These are phyloP conservation scores for Triticum urartu DNA, from an alignment of 176 grass and related monocot species.

Conservation along the genomic window DNA sequence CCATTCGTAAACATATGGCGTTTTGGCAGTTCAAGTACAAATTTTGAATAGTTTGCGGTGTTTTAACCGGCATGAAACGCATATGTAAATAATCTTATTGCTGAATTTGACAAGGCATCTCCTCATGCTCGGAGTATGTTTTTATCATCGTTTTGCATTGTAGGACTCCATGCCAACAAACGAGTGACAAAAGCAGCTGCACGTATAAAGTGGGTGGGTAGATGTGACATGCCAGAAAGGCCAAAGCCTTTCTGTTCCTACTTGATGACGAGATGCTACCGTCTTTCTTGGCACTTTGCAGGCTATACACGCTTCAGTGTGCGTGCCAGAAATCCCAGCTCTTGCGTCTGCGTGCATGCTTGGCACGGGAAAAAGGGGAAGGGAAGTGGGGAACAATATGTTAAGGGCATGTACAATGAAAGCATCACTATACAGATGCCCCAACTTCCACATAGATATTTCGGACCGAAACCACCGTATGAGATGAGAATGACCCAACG, in stretches of 20 bases:
- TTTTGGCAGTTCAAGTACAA: too few species aligned
- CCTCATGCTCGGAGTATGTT: neutral
- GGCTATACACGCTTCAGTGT: neutral
- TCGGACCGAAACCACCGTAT: too few species aligned
- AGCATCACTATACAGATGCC: too few species aligned
- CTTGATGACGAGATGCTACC: neutral
- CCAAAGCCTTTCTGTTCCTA: too few species aligned
- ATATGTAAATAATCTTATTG: neutral
- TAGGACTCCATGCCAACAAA: neutral
- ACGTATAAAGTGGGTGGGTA: neutral
- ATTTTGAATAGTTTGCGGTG: neutral
- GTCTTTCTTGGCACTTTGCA: neutral
- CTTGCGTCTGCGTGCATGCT: neutral
- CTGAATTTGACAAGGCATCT: neutral
- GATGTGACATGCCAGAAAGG: neutral
- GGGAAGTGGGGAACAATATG: too few species aligned
- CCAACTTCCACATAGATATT: too few species aligned
- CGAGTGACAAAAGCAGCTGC: neutral
- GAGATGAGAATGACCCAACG: too few species aligned
- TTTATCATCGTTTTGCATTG: neutral
- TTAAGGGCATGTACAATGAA: too few species aligned
- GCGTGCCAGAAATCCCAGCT: neutral
- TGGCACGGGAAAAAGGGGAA: too few species aligned
- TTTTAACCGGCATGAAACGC: neutral
- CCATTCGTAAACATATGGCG: too few species aligned